A percentile compares a stretch with the other conserved stretches of the same genome.
Conservation (phyloP, 1,284 basidiomycete species). For the Wolfiporia cocos region DNA sequence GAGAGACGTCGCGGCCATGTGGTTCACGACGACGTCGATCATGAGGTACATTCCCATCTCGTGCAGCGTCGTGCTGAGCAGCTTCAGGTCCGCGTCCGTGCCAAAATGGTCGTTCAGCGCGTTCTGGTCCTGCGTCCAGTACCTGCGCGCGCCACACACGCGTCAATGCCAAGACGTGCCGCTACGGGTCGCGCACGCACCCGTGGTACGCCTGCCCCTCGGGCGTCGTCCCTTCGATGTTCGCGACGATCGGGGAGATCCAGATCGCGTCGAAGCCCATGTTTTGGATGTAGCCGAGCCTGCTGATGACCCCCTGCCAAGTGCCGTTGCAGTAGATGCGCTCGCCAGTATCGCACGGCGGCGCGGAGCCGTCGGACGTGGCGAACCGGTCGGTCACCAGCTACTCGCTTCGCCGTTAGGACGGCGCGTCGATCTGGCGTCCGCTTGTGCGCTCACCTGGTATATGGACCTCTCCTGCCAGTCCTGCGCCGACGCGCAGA, state of each 20-base stretch:
- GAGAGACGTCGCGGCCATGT: conserved; percentile 56
- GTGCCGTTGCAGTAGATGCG: conserved; percentile 72
- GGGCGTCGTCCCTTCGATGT: conserved; percentile 59
- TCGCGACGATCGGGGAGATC: conserved; percentile 64
- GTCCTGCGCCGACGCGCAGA: conserved; percentile 16
- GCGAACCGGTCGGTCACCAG: conserved; percentile 73
- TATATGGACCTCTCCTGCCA: conserved; percentile 21
- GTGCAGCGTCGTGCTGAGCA: conserved; percentile 60
- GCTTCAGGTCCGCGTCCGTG: conserved; percentile 62
- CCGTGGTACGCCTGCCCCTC: conserved; percentile 70
- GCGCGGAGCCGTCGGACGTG: conserved; percentile 43
- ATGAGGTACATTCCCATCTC: conserved; percentile 70
- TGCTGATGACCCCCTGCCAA: conserved; percentile 68
- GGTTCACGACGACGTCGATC: conserved; percentile 77
- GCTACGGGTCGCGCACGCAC: conserved; percentile 5
- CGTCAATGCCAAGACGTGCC: not conserved
- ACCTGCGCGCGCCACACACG: conserved; percentile 20
- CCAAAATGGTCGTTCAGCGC: conserved; percentile 68
- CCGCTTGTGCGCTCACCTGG: conserved; percentile 12
- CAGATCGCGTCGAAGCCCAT: conserved; percentile 75
- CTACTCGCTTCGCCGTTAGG: conserved; percentile 25
- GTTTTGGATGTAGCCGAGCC: conserved; percentile 73
- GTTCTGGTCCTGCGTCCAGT: conserved; percentile 61
- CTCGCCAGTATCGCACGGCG: conserved; percentile 45
- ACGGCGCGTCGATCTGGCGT: no score